A percentile compares a stretch with the other conserved stretches of the same genome.
Conservation (phyloP, 2,329 filamentous ascomycete genomes). For the Tolypocladium endophyticum region DNA sequence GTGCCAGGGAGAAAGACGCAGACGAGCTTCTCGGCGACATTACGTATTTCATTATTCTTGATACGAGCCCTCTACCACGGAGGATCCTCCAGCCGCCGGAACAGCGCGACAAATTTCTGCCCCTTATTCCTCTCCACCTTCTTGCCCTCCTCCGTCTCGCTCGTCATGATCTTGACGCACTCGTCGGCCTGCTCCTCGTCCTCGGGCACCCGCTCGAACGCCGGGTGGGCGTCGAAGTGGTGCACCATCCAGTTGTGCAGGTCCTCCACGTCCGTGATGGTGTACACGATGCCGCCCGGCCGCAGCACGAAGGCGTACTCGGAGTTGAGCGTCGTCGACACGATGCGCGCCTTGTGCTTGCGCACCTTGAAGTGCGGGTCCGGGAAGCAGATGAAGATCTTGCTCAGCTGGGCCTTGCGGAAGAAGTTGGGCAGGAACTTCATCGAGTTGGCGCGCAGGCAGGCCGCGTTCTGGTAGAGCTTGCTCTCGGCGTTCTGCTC, state of each 20-base stretch:
- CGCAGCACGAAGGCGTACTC: constrained; percentile 85
- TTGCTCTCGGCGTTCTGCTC: constrained; percentile 42
- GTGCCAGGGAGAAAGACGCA: background rate
- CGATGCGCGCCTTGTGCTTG: constrained; percentile 95
- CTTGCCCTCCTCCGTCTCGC: constrained; percentile 92
- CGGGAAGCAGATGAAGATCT: constrained; percentile 96
- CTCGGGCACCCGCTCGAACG: constrained; percentile 65
- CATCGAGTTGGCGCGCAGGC: constrained; percentile 91
- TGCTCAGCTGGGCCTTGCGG: constrained; percentile 64
- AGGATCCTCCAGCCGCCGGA: constrained; percentile 70
- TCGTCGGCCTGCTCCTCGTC: constrained; percentile 58
- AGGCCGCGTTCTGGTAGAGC: constrained; percentile 76
- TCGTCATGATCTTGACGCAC: constrained; percentile 64
- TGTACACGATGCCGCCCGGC: constrained; percentile 83
- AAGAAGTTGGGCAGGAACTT: constrained; percentile 99
- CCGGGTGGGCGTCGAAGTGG: constrained; percentile 67
- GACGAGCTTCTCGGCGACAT: background rate
- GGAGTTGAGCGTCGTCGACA: constrained; percentile 76
- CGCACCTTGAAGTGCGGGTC: constrained; percentile 96
- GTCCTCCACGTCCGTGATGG: constrained; percentile 94
- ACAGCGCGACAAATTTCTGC: constrained; percentile 83
- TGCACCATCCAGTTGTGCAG: constrained; percentile 87
- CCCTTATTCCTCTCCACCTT: constrained; percentile 90
- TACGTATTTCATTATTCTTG: background rate
- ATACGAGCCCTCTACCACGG: constrained; percentile 47